Conservation (phyloP, 305 asterid genomes). For the Solanum chacoense region DNA sequence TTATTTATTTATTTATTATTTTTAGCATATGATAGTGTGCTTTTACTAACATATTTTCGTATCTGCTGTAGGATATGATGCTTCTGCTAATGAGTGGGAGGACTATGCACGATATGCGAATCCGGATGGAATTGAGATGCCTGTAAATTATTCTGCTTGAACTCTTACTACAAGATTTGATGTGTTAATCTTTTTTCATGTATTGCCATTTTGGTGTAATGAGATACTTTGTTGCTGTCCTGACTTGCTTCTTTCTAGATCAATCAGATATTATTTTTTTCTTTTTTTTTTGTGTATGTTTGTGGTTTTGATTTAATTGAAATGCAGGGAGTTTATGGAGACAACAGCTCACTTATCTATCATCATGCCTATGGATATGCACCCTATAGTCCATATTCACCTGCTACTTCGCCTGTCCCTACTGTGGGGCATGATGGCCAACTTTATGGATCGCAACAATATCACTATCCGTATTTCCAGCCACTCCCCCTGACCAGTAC, state of each 20-base stretch:
- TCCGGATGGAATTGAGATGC: conserved; percentile 49
- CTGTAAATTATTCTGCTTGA: conserved; percentile 20
- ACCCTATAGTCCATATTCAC: conserved; percentile 57
- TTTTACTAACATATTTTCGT: background rate
- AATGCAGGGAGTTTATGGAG: conserved; percentile 56
- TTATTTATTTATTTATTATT: background rate
- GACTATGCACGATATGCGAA: conserved; percentile 40
- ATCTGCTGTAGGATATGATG: conserved; percentile 30
- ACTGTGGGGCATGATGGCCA: conserved; percentile 62
- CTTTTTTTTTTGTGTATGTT: background rate
- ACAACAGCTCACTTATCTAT: conserved; percentile 47
- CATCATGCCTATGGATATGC: conserved; percentile 55
- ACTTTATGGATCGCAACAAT: conserved; percentile 59
- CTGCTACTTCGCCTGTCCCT: conserved; percentile 54
- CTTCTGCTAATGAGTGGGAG: conserved; percentile 40
- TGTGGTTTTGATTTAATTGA: background rate
- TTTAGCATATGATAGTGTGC: background rate
- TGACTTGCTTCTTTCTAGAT: background rate
- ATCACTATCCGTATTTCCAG: conserved; percentile 59
- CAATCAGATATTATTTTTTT: background rate
- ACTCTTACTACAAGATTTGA: background rate
- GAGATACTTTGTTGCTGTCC: background rate
- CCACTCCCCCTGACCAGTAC: conserved; percentile 31
- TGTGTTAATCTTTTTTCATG: background rate
- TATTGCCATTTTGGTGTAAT: background rate